Evolutionary conservation across 306 rosid species (phyloP), one percentile per base, ranked within the genome.

Genomic region (Urtica urens): DNA sequence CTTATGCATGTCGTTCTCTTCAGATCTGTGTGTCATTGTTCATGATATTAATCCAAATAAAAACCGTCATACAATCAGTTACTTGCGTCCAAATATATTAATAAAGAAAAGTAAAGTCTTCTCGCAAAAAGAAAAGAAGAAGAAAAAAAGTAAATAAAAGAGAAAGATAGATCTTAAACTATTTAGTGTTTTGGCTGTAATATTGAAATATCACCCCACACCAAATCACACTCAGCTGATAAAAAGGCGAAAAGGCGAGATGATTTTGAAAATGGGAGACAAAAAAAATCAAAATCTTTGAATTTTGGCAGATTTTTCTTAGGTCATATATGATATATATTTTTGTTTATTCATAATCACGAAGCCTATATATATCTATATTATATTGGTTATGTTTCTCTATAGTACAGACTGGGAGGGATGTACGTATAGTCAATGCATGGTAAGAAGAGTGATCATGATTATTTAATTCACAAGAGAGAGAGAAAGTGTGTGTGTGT

Each of bases 241-340:
- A 65, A 70, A 52, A 63, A 70, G 53, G 75, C 40, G 46, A 58
- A 63, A 79, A 69, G 76, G 76, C 27, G 51, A 31, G 45, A 0
- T 56, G 73, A 69, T 83, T 83, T 73, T 79, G 60, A 79, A 76
- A 53, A 71, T 66, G 75, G 80, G 82, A 59, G 83, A 80, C 80
- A 83, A 43, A 31, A 31, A n/a, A n/a, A n/a, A n/a, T n/a, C n/a
- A n/a, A n/a, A 71, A 77, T 83, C 90, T 54, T 49, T 69, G 90
- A 79, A 64, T 64, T 79, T 69, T 80, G 77, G 74, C 63, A 69
- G 80, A 77, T 77, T 74, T n/a, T 80, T 74, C 80, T 51, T 53
- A 69, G 56, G 46, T 60, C 64, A 47, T 66, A 53, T 48, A 40
- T 40, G 51, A 60, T 44, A 48, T 52, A 5, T 3, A 2, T 6